Conservation (phyloP, 225 moss, liverwort and hornwort species). For the Anthoceros angustus region DNA sequence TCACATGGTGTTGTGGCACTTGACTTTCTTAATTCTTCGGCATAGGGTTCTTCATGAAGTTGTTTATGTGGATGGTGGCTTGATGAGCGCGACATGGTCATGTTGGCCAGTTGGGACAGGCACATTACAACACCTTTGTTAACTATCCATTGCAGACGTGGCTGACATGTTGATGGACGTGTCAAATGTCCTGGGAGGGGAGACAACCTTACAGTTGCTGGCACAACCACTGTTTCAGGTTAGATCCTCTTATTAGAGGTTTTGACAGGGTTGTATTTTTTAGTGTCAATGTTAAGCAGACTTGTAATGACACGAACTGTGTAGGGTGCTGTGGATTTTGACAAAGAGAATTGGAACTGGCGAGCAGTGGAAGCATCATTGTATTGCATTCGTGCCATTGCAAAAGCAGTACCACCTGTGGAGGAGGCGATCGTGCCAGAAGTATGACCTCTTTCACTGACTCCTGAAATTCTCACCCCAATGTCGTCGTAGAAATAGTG, state of each 20-base stretch:
- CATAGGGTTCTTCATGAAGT: background rate
- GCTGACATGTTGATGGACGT: slow-evolving; percentile 94
- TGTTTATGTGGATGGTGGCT: background rate
- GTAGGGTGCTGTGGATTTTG: slow-evolving; percentile 54
- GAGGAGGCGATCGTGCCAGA: slow-evolving; percentile 67
- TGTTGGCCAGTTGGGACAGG: too few species aligned
- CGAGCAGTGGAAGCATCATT: slow-evolving; percentile 74
- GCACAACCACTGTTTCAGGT: slow-evolving; percentile 78
- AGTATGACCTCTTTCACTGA: slow-evolving; percentile 19
- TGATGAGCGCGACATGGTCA: background rate
- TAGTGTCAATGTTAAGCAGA: background rate
- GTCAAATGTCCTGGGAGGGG: slow-evolving; percentile 77
- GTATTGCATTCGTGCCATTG: slow-evolving; percentile 92
- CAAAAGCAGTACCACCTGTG: slow-evolving; percentile 62
- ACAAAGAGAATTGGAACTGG: slow-evolving; percentile 85
- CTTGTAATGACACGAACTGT: background rate
- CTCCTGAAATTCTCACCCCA: background rate
- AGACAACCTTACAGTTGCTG: slow-evolving; percentile 66
- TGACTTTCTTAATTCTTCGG: background rate
- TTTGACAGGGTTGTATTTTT: background rate
- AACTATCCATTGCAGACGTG: slow-evolving; percentile 42
- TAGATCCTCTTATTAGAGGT: background rate
- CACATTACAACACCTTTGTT: background rate
- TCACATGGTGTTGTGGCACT: background rate
- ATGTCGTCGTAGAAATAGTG: background rate